A percentile compares a stretch with the other conserved stretches of the same genome.
Conservation (phyloP, 768 basidiomycete species). For the Lentinula boryana region DNA sequence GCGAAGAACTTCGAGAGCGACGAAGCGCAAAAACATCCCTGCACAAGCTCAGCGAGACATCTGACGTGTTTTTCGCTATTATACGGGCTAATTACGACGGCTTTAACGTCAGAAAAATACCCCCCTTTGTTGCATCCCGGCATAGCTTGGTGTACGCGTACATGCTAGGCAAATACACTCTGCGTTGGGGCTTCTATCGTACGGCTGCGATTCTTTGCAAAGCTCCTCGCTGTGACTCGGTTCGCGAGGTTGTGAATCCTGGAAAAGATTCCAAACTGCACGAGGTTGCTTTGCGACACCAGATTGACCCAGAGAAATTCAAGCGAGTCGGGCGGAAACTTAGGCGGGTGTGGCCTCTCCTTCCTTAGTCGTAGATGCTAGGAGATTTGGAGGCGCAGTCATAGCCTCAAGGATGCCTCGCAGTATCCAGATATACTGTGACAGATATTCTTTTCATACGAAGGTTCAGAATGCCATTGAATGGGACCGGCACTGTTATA, state of each 20-base stretch:
- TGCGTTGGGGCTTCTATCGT: conserved; percentile 7
- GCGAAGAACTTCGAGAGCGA: conserved; percentile 7
- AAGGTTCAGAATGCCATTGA: too few relatives aligned
- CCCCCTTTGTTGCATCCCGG: neutral
- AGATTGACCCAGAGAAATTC: conserved; percentile 5
- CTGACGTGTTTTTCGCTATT: conserved; percentile 3
- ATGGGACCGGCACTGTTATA: too few relatives aligned
- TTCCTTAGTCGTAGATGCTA: neutral
- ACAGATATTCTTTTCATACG: too few relatives aligned
- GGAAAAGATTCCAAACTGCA: conserved; percentile 2
- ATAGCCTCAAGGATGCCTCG: neutral
- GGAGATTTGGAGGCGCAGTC: neutral
- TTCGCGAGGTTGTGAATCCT: conserved; percentile 6
- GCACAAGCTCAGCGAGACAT: conserved; percentile 5
- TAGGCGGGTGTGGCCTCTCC: conserved; percentile 5
- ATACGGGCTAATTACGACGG: conserved; percentile 3
- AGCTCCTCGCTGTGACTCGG: neutral
- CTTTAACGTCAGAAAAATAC: neutral
- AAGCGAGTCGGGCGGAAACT: conserved; percentile 5
- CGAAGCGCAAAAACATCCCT: neutral
- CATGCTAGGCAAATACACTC: conserved; percentile 4
- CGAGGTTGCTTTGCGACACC: conserved; percentile 5
- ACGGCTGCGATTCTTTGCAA: conserved; percentile 2
- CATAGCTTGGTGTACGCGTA: conserved; percentile 1
- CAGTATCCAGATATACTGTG: too few relatives aligned